Base-by-base conservation (phyloP, 2,329 filamentous ascomycete genomes). In the Trichoderma cornu-damae region DNA sequence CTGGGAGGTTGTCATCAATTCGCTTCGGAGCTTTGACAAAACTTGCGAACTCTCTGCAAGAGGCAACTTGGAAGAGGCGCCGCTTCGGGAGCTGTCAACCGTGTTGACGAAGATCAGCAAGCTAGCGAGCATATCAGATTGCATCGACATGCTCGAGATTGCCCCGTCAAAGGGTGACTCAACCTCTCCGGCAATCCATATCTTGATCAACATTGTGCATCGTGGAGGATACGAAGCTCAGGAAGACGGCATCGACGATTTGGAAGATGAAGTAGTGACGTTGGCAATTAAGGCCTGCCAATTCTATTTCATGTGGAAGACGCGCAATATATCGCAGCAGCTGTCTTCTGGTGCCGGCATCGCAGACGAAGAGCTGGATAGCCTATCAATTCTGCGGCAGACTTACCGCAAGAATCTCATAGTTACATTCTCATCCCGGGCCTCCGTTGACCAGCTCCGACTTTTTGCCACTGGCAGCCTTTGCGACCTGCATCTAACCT, bases 291-390 rank as follows among this genome's bases (percentile, higher is more conserved):
- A 88, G 62, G 80, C 86, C 2, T 79, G 88, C 50, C 80, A 91
- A 46, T 90, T 95, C 73, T 97, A 96, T 74, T 96, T 96, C 69
- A 90, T 96, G 84, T 99, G 94, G 94, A 93, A 94, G 68, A 81
- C 88, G 20, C 82, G 84, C 53, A 77, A 79, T 52, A 67, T 90
- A 60, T 76, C 78, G 61, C 75, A 79, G 54, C 71, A 80, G 14
- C 70, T 89, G 34, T 73, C 78, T 14, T 77, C 78, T 24, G 79
- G 83, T 42, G 78, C 76, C 3, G 79, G 74, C 52, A 71, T 90
- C 55, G 66, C 83, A 1, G 77, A 83, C 49, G 71, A 75, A 6
- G 80, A 84, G 6, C 75, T 91, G 28, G 83, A 88, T 63, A 72
- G 80, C 20, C 74, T 87, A n/a, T 78, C 79, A 6, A 66, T 77